A percentile compares a stretch with the other conserved stretches of the same genome.
phyloP scores from a whole-genome alignment of 176 grass and related monocot species.

The Oryza meyeriana region DNA sequence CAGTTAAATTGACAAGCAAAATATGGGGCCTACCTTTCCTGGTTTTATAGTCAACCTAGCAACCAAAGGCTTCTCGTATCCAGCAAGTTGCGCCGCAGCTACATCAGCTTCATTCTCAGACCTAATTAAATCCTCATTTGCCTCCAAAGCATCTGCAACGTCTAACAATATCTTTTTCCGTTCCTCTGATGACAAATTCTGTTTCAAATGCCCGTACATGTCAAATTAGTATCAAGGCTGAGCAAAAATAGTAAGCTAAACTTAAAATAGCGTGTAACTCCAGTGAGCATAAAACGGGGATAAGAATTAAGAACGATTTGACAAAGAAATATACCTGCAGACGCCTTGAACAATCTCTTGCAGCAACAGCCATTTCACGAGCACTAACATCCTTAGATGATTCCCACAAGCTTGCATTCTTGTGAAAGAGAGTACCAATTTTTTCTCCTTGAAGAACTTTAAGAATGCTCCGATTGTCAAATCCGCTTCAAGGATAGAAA shows the following conservation, averaged over 20 bases:
- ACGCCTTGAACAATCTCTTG: slow-evolving; percentile 76
- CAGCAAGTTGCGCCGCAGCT: slow-evolving; percentile 61
- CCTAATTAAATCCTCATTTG: slow-evolving; percentile 66
- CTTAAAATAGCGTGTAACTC: neutral
- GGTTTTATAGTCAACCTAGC: slow-evolving; percentile 80
- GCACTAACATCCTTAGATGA: slow-evolving; percentile 48
- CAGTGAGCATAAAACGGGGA: neutral
- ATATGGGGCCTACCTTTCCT: slow-evolving; percentile 54
- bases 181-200: slow-evolving; percentile 84
- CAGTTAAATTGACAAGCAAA: neutral
- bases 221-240: neutral
- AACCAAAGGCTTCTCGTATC: slow-evolving; percentile 76
- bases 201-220: slow-evolving; percentile 9
- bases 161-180: slow-evolving; percentile 83
- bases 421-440: slow-evolving; percentile 93
- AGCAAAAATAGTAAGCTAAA: neutral
- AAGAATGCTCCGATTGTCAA: slow-evolving; percentile 62
- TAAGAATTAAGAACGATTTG: neutral
- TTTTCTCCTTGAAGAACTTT: slow-evolving; percentile 90
- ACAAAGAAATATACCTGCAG: slow-evolving; percentile 54
- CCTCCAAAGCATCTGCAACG: slow-evolving; percentile 80
- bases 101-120: slow-evolving; percentile 87
- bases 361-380: slow-evolving; percentile 81
- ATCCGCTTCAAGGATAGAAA: slow-evolving; percentile 67
- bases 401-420: slow-evolving; percentile 59